A percentile compares a stretch with the other conserved stretches of the same genome.
These are phyloP conservation scores for Cladorrhinum sp. DNA, from an alignment of 2,329 filamentous ascomycete species.

Conservation along the genomic window DNA sequence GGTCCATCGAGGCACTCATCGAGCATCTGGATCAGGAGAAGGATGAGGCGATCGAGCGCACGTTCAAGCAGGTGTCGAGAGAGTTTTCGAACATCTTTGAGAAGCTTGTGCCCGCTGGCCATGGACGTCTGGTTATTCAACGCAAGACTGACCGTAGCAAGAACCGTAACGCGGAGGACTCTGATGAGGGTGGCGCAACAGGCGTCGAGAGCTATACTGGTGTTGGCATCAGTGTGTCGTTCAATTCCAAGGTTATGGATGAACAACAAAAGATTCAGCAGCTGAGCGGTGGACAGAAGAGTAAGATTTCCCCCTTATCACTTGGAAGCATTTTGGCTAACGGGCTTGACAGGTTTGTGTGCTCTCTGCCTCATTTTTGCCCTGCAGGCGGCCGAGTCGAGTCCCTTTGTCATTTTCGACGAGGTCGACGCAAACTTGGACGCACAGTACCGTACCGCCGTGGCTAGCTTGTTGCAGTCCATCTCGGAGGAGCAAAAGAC, in stretches of 20 bases:
- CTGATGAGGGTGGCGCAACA: slow-evolving; percentile 64
- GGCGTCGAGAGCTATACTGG: slow-evolving; percentile 93
- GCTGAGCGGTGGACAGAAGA: slow-evolving; percentile 95
- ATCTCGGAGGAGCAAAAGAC: slow-evolving; percentile 66
- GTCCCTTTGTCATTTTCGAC: slow-evolving; percentile 98
- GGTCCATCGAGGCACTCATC: slow-evolving; percentile 88
- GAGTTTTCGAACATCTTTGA: slow-evolving; percentile 94
- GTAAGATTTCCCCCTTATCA: slow-evolving; percentile 48
- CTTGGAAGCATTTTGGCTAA: background rate
- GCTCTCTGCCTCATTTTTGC: slow-evolving; percentile 97
- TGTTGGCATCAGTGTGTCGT: slow-evolving; percentile 94
- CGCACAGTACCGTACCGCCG: slow-evolving; percentile 94
- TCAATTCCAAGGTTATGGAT: slow-evolving; percentile 93
- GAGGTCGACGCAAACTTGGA: slow-evolving; percentile 98
- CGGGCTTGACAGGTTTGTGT: slow-evolving; percentile 62
- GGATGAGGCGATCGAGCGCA: slow-evolving; percentile 96
- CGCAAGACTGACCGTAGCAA: slow-evolving; percentile 72
- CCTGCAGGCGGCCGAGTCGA: slow-evolving; percentile 96
- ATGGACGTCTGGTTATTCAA: slow-evolving; percentile 89
- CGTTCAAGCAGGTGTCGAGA: slow-evolving; percentile 94
- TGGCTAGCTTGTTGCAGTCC: slow-evolving; percentile 81
- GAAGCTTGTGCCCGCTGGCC: slow-evolving; percentile 89
- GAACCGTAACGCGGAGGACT: slow-evolving; percentile 54
- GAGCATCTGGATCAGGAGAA: slow-evolving; percentile 90
- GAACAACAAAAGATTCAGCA: slow-evolving; percentile 98